Evolutionary conservation across 164 flowering plant genomes (phyloP), one percentile per base, ranked within the genome.

Genomic region (Vitis rupestris): DNA sequence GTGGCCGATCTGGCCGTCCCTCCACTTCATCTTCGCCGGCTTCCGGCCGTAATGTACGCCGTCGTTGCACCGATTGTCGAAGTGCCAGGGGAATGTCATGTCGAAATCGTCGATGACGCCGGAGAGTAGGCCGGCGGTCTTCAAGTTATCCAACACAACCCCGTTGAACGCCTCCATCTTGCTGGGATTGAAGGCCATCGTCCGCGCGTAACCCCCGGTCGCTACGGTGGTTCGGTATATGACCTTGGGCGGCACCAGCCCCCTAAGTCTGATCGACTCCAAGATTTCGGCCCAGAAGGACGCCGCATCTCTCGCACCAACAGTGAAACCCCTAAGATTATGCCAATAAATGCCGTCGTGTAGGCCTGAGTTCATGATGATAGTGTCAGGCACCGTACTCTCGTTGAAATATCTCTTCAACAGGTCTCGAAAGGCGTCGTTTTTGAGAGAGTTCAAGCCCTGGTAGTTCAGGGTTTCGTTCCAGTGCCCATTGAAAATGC

Each of bases 41-140:
- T 87, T 88, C 50, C 97, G 75, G 12, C 99, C 99, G 30, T 96
- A 96, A 61, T 96, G 99, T 14, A 93, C 98, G 1, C 99, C 99
- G n/a, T 95, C 99, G 55, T 88, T 93, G 75, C 93, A 87, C 65
- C 94, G 78, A 69, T 93, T 91, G 58, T 96, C 97, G 37, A 67
- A 96, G 73, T 93, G 98, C 98, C 99, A 93, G 2, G 97, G 88
- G 64, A 68, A 93, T 1, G 97, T 96, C 91, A 96, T 78, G 61
- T 93, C 97, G 48, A 93, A 96, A 61, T 83, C 80, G 54, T 96
- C 86, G 1, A 93, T 81, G 61, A 90, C 92, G 1, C 86, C 77
- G 0, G 80, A 75, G 44, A 90, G 48, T 14, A 93, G 2, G 47
- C 92, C 95, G 4, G 69, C 80, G 11, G 60, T 54, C 74, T 75